Evolutionary conservation across 345 rosid genomes (phyloP).

Genomic region (Raphanus raphanistrum): DNA sequence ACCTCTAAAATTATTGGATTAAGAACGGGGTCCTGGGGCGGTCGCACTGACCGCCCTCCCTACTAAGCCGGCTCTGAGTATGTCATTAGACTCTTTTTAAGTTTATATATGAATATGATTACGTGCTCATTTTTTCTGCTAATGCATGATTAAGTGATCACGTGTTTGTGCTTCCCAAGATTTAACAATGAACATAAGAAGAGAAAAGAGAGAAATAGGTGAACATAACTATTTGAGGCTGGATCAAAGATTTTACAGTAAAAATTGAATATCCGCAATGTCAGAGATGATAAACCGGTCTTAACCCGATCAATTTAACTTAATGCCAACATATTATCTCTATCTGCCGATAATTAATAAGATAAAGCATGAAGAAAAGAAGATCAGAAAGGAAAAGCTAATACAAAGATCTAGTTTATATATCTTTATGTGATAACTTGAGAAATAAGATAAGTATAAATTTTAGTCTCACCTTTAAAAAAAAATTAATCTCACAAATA

Average conservation of each 20-base stretch:
- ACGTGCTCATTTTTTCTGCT: not conserved
- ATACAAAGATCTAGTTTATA: not conserved
- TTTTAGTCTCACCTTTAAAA: not conserved
- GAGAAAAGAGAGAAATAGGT: too few relatives aligned
- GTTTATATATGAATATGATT: conserved; percentile 10
- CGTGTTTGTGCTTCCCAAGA: not conserved
- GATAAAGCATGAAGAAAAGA: conserved; percentile 3
- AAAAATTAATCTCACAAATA: not conserved
- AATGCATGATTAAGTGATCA: conserved; percentile 4
- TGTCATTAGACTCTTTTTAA: not conserved
- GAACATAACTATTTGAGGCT: not conserved
- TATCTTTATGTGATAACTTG: conserved; percentile 34
- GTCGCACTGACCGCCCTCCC: too few relatives aligned
- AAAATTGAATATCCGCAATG: not conserved
- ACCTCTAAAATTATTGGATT: too few relatives aligned
- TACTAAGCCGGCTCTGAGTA: not conserved
- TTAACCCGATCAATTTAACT: not conserved
- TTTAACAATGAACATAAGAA: not conserved
- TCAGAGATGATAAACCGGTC: not conserved
- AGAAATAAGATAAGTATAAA: conserved; percentile 34
- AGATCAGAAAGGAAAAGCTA: not conserved
- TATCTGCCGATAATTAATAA: not conserved
- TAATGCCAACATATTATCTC: not conserved
- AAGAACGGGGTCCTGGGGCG: too few relatives aligned
- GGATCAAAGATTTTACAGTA: not conserved